Evolutionary conservation across 2,329 filamentous ascomycete species (phyloP).

Genomic region (Reticulascus tulasneorum): DNA sequence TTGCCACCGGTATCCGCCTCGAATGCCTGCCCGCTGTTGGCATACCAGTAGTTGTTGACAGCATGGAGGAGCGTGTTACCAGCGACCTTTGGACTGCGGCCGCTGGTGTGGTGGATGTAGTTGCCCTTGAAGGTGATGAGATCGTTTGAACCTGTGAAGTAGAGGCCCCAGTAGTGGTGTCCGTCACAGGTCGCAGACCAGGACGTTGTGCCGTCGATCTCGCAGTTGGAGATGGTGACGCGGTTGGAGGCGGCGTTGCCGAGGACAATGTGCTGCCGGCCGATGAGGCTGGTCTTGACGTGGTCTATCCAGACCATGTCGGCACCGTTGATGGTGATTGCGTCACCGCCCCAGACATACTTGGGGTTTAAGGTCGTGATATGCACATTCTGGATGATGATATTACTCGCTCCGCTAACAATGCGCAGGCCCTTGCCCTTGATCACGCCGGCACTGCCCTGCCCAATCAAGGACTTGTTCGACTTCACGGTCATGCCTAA

Average conservation of each 20-base stretch:
- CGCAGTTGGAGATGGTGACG: slow-evolving; percentile 57
- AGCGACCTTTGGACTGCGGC: slow-evolving; percentile 53
- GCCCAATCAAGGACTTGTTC: slow-evolving; percentile 55
- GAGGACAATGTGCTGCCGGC: slow-evolving; percentile 57
- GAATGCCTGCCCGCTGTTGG: slow-evolving; percentile 54
- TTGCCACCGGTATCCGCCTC: slow-evolving; percentile 40
- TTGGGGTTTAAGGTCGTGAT: slow-evolving; percentile 53
- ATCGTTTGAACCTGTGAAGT: slow-evolving; percentile 53
- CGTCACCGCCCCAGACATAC: slow-evolving; percentile 59
- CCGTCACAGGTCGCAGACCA: slow-evolving; percentile 56
- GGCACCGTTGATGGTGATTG: slow-evolving; percentile 46
- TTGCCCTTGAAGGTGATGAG: slow-evolving; percentile 56
- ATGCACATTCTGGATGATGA: slow-evolving; percentile 58
- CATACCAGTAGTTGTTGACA: slow-evolving; percentile 60
- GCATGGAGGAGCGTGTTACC: slow-evolving; percentile 55
- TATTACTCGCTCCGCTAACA: slow-evolving; percentile 41
- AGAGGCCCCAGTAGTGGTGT: slow-evolving; percentile 58
- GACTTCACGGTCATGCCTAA: slow-evolving; percentile 48
- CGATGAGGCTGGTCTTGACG: slow-evolving; percentile 53
- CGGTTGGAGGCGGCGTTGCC: slow-evolving; percentile 49
- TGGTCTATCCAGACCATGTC: slow-evolving; percentile 50
- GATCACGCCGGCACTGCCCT: slow-evolving; percentile 49
- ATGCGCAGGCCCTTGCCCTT: slow-evolving; percentile 54
- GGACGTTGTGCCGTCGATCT: slow-evolving; percentile 50
- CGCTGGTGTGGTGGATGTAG: slow-evolving; percentile 56